Evolutionary conservation across 345 rosid species (phyloP), one percentile per base, ranked within the genome.

Genomic region (Noccaea bulbosa): DNA sequence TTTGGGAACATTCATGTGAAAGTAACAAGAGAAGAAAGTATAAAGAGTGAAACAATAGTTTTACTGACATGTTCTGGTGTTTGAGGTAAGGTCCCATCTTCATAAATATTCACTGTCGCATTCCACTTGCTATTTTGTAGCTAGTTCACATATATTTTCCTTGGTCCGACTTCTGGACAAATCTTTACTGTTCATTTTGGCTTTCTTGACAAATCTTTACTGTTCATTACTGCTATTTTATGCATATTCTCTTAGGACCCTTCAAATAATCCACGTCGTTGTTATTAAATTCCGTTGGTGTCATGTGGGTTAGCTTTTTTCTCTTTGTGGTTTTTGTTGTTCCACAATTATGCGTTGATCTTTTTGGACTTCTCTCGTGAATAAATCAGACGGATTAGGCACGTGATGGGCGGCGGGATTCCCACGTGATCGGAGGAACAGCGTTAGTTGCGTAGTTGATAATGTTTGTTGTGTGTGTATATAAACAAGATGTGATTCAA

Each of bases 361-460:
- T 63, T 44, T 53, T 15, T 32, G 62, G 41, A 11, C 63, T 55
- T 34, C 52, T 33, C 63, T 55, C 63, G 72, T 68, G 63, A 54
- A 34, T 17, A 44, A 55, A 27, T 53, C 22, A 55, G 72, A 43
- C 33, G 35, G 35, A 11, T 20, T 6, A 37, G 48, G 53, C 43
- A 54, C 43, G 62, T 52, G 61, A 66, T 24, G 50, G 61, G 2
- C 70, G 38, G 50, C 52, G n/a, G 39, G 39, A 53, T 40, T 67
- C 62, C 40, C 71, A 67, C 51, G 62, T 55, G 72, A 67, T 32
- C 33, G 17, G 53, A 43, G 35, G 33, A 67, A 67, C 44, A 12
- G 11, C 35, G 55, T 16, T 43, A 32, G 55, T 16, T 53, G 5
- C 44, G 52, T 32, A 8, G 8, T 20, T 20, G 22, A 35, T 49